Base-by-base conservation (phyloP, 176 grass and related monocot genomes). In the Metroxylon sagu region DNA sequence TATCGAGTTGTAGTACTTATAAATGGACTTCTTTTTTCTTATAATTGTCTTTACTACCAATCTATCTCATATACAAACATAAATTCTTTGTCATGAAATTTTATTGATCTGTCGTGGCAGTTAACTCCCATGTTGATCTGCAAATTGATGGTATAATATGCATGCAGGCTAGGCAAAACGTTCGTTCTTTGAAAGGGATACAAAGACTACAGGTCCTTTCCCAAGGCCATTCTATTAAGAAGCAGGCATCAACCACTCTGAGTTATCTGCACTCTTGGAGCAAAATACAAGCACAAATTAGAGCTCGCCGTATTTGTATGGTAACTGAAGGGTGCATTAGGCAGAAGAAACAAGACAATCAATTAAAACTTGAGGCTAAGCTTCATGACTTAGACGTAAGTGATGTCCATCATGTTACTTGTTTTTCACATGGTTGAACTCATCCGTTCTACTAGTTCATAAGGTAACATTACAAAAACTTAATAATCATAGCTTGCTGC, bases 301-400 rank as follows among this genome's bases (percentile, higher is more conserved):
- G 81, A 83, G 74, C 84, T 63, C 72, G 87, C 1, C 87, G 93
- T 25, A 67, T 77, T 49, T 85, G 63, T 72, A 97, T 97, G 93
- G 93, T 97, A 1, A 85, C 81, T 0, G 87, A 97, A 80, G 87
- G 78, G 5, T 83, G 87, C 43, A 77, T 88, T 28, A 88, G 74
- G 84, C 83, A 85, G 69, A 96, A 96, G 72, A 85, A 85, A 63
- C 72, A 91, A 70, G 93, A 97, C 5, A 97, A 85, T 60, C 87
- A 97, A 30, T 70, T 83, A 55, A 97, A 91, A 73, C 81, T 91
- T 26, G 93, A 97, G 21, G 81, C 81, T 5, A 91, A 91, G 14
- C 80, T 97, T 57, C 87, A 91, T n/a, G 85, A 88, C 72, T 56
- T 97, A 65, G 87, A 97, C 78, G 93, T 85, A 35, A 75, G 10